These are phyloP conservation scores for Extremus antarcticus DNA, from an alignment of 495 filamentous ascomycete genomes.

Conservation along the genomic window DNA sequence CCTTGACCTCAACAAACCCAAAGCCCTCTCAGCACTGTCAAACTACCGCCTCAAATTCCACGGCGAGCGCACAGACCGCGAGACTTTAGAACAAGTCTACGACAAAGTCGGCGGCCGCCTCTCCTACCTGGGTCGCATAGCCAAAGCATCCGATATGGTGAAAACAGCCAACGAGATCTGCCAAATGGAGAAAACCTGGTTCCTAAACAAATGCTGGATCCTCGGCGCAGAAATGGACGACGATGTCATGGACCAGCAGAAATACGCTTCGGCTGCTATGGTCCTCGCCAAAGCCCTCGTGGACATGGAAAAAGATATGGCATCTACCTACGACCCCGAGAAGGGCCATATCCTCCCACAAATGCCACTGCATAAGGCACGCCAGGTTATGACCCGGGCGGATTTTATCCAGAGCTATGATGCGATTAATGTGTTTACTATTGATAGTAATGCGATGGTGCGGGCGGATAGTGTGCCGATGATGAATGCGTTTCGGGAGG, in stretches of 20 bases:
- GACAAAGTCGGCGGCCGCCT: slow-evolving; percentile 75
- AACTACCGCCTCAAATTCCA: slow-evolving; percentile 66
- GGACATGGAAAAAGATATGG: slow-evolving; percentile 60
- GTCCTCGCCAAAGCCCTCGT: slow-evolving; percentile 85
- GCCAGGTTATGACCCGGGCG: slow-evolving; percentile 86
- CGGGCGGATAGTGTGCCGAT: slow-evolving; percentile 92
- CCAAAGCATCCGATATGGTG: slow-evolving; percentile 67
- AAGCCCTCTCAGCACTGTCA: slow-evolving; percentile 62
- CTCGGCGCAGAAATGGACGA: slow-evolving; percentile 91
- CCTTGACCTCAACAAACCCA: slow-evolving; percentile 62
- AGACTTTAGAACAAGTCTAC: slow-evolving; percentile 66
- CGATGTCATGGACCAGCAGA: slow-evolving; percentile 98
- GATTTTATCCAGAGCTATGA: slow-evolving; percentile 93
- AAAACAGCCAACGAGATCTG: slow-evolving; percentile 69
- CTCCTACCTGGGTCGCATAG: slow-evolving; percentile 75
- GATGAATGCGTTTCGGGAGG: slow-evolving; percentile 79
- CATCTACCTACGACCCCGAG: slow-evolving; percentile 48
- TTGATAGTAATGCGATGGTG: slow-evolving; percentile 76
- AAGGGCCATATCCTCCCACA: slow-evolving; percentile 69
- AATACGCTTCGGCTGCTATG: slow-evolving; percentile 89
- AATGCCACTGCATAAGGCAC: slow-evolving; percentile 71
- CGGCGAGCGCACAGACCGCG: slow-evolving; percentile 40
- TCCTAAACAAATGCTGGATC: slow-evolving; percentile 86
- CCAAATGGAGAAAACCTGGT: slow-evolving; percentile 79
- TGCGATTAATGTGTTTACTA: slow-evolving; percentile 89